Percentiles rank a stretch among this genome's conserved stretches.
Conservation (phyloP, 257 asterid genomes). For the Echites panduratus region DNA sequence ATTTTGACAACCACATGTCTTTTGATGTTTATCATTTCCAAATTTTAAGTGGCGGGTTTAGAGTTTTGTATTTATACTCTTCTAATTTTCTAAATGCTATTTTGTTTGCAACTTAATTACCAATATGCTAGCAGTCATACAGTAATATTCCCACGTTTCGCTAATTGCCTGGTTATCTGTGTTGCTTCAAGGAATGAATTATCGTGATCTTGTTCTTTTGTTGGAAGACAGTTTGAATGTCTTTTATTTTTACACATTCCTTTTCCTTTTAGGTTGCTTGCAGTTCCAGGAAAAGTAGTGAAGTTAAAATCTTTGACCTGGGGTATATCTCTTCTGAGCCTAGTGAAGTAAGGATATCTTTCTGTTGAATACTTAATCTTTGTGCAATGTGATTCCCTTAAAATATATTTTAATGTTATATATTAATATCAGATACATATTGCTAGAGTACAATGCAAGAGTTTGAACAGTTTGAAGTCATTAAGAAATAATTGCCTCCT, state of each 20-base stretch:
- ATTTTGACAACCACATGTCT: background rate
- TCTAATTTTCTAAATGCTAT: background rate
- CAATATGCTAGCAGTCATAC: background rate
- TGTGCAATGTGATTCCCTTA: background rate
- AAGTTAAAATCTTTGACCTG: conserved; percentile 62
- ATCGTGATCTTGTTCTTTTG: background rate
- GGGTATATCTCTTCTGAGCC: conserved; percentile 82
- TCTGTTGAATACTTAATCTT: conserved; percentile 15
- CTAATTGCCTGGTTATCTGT: conserved; percentile 3
- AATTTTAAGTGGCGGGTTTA: background rate
- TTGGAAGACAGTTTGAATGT: conserved; percentile 5
- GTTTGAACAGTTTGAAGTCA: background rate
- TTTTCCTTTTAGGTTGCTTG: conserved; percentile 59
- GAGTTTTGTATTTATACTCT: background rate
- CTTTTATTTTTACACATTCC: background rate
- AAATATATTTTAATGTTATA: background rate
- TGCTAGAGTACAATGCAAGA: background rate
- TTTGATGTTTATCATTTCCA: background rate
- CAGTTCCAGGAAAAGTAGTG: conserved; percentile 62
- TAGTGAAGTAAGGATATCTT: conserved; percentile 54
- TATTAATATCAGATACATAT: background rate
- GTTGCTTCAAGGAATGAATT: background rate
- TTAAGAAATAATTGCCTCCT: background rate
- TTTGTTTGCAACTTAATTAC: background rate
- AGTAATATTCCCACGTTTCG: background rate